Conservation (phyloP, 768 basidiomycete species). For the Trametes coccinea region DNA sequence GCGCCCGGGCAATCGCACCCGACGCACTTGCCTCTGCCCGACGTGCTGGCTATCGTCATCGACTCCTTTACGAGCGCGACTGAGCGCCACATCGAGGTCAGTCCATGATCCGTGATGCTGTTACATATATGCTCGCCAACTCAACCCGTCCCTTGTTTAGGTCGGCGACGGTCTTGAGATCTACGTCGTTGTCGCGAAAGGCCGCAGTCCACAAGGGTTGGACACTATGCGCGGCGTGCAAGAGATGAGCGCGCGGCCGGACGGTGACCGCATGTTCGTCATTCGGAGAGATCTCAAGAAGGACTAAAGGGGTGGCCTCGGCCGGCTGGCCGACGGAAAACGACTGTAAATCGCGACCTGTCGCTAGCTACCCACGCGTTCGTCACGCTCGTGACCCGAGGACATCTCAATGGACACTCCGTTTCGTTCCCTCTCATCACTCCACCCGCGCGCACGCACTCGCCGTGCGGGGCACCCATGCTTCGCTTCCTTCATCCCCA, state of each 20-base stretch:
- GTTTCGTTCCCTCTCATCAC: background rate
- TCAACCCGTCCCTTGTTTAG: slow-evolving; percentile 37
- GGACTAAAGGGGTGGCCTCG: slow-evolving; percentile 45
- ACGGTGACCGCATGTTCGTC: slow-evolving; percentile 76
- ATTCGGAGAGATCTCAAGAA: slow-evolving; percentile 81
- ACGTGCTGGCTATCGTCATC: slow-evolving; percentile 84
- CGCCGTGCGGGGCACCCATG: background rate
- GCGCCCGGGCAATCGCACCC: slow-evolving; percentile 75
- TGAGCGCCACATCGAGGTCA: slow-evolving; percentile 95
- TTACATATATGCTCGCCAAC: background rate
- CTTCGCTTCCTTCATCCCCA: background rate
- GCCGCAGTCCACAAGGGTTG: slow-evolving; percentile 58
- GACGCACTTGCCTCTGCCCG: slow-evolving; percentile 73
- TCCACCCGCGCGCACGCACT: slow-evolving; percentile 2
- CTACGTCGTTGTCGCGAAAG: slow-evolving; percentile 78
- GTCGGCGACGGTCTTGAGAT: slow-evolving; percentile 97
- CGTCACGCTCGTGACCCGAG: slow-evolving; percentile 2
- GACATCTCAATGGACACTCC: slow-evolving; percentile 20
- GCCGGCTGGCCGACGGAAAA: background rate
- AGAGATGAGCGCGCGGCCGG: slow-evolving; percentile 61
- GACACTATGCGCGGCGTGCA: slow-evolving; percentile 55
- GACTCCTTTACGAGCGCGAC: slow-evolving; percentile 98
- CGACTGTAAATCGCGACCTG: slow-evolving; percentile 2
- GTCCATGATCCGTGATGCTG: slow-evolving; percentile 14
- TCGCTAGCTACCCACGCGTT: slow-evolving; percentile 5